Evolutionary conservation across 352 stramenopile species (phyloP), one percentile per base, ranked within the genome.

Genomic region (Thalassiosira ordinaria): DNA sequence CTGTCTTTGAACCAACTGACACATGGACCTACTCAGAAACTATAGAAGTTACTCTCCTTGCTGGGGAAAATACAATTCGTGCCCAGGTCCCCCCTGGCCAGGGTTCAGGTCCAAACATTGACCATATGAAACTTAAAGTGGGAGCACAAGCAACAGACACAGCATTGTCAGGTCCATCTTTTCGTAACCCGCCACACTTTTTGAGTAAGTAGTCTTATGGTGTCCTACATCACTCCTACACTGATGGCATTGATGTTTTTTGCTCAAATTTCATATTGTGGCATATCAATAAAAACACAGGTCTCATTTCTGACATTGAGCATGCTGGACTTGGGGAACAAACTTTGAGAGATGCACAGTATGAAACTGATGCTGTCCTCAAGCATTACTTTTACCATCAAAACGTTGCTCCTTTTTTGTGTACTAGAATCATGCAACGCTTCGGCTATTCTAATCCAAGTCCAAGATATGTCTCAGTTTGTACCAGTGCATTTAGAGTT

Each of bases 131-230:
- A 56, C 57, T 87, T 35, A 65, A 85, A 57, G 70, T 71, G 27
- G 8, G 65, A 1, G 70, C 83, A 24, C 70, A 69, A 53, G 18
- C 70, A 9, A 33, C 24, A 66, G 37, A 29, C 37, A 9, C 62
- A 11, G n/a, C n/a, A n/a, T n/a, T n/a, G n/a, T n/a, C n/a, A n/a
- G n/a, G n/a, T n/a, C 75, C 75, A 18, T 84, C 66, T 47, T 88
- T 88, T 39, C 73, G 82, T 18, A 89, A 89, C 44, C 78, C 82
- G 33, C 78, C 82, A 20, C 77, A 82, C 47, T 87, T 87, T 47
- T 84, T 83, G 49, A 62, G 56, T 53, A 64, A 64, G 56, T 49
- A n/a, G n/a, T n/a, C n/a, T n/a, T n/a, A n/a, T n/a, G n/a, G n/a
- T n/a, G n/a, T 41, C n/a, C n/a, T n/a, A n/a, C n/a, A n/a, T n/a